Evolutionary conservation across 371 early-diverging fungal species (phyloP).

Genomic region (Dichotomocladium elegans): DNA sequence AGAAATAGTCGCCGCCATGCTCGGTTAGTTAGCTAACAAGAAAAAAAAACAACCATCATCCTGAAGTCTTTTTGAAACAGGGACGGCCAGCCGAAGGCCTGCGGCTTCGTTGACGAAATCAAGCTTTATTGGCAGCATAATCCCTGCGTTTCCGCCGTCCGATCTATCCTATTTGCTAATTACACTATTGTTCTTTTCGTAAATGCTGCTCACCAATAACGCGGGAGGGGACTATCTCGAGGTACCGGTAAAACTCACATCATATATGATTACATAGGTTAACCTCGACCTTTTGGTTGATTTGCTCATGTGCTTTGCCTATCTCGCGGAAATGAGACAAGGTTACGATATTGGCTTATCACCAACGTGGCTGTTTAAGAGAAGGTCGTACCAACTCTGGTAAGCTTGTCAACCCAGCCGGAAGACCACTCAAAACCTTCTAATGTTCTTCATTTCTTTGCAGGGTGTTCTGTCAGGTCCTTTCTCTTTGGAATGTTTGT

Average conservation of each 20-base stretch:
- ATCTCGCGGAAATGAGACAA: conserved; percentile 62
- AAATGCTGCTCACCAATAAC: too few species aligned
- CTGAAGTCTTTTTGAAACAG: conserved; percentile 5
- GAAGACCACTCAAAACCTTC: too few species aligned
- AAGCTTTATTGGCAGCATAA: conserved; percentile 15
- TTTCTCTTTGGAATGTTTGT: conserved; percentile 19
- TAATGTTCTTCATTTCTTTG: too few species aligned
- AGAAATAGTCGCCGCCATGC: conserved; percentile 7
- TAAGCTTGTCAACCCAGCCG: conserved; percentile 37
- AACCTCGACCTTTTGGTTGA: conserved; percentile 58
- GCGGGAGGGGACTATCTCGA: too few species aligned
- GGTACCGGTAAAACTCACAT: neutral
- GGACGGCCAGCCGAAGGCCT: conserved; percentile 14
- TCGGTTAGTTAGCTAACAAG: conserved; percentile 10
- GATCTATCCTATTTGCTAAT: conserved; percentile 9
- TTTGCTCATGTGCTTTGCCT: conserved; percentile 58
- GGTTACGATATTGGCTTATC: conserved; percentile 37
- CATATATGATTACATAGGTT: conserved; percentile 28
- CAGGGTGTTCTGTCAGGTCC: conserved; percentile 34
- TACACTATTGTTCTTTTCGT: conserved; percentile 23
- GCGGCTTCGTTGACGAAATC: conserved; percentile 11
- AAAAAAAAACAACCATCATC: too few species aligned
- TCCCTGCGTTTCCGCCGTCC: conserved; percentile 2
- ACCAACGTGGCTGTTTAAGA: conserved; percentile 61
- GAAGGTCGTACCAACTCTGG: conserved; percentile 52